These are phyloP conservation scores for Schizosaccharomyces pombe DNA, from an alignment of 805 yeast species.

Conservation along the genomic window DNA sequence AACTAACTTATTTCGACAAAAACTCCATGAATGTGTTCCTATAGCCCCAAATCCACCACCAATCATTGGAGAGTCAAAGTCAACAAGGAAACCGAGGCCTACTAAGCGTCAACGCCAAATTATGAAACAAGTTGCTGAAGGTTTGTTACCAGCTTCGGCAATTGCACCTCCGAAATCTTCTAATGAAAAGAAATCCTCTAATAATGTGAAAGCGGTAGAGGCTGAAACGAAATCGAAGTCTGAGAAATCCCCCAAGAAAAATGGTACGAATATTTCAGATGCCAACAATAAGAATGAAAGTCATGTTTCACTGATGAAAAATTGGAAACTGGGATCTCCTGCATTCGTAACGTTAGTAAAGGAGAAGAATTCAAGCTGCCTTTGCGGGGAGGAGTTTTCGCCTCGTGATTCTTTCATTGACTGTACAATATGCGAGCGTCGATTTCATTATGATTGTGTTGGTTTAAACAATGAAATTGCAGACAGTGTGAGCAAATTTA, in stretches of 20 bases:
- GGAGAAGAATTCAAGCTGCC: neutral
- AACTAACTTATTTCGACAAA: constrained; percentile 13
- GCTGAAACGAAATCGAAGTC: no score
- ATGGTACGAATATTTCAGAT: no score
- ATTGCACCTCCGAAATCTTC: neutral
- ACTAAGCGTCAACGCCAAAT: constrained; percentile 1
- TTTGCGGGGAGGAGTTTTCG: neutral
- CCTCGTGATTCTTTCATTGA: neutral
- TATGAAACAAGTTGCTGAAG: constrained; percentile 1
- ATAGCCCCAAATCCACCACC: constrained; percentile 14
- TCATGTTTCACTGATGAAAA: no score
- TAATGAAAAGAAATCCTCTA: neutral
- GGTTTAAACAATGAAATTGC: neutral
- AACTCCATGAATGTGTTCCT: constrained; percentile 14
- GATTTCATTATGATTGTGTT: neutral
- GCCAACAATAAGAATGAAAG: no score
- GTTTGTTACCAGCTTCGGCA: neutral
- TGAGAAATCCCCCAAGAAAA: no score
- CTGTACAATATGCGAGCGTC: neutral
- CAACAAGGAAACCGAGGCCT: neutral
- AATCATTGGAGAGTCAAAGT: constrained; percentile 7
- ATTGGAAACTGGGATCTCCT: no score
- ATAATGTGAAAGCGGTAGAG: neutral
- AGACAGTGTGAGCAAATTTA: neutral
- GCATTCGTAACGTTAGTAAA: no score